Percentiles rank a stretch among this genome's conserved stretches.
Evolutionary conservation across 805 yeast species (phyloP).

Genomic region (Metschnikowia dekortorum): DNA sequence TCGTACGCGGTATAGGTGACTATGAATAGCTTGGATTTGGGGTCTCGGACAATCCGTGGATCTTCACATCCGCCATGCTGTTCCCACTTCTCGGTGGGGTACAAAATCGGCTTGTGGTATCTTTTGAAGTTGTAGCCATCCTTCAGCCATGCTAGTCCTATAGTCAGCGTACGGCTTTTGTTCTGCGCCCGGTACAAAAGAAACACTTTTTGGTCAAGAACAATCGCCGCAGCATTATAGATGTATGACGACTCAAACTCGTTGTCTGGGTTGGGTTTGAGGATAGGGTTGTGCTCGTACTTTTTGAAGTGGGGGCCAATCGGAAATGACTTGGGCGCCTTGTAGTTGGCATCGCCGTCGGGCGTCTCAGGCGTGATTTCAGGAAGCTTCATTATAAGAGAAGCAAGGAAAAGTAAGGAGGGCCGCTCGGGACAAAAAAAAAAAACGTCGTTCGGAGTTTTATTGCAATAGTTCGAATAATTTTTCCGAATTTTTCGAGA

Average conservation of each 20-base stretch:
- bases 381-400: slow-evolving; percentile 19
- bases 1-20: slow-evolving; percentile 42
- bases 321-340: slow-evolving; percentile 34
- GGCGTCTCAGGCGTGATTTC: slow-evolving; percentile 20
- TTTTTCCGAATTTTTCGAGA: too few species aligned
- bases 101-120: slow-evolving; percentile 28
- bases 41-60: slow-evolving; percentile 39
- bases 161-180: slow-evolving; percentile 26
- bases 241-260: slow-evolving; percentile 38
- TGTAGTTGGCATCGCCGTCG: slow-evolving; percentile 30
- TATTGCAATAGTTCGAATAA: too few species aligned
- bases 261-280: slow-evolving; percentile 32
- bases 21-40: slow-evolving; percentile 29
- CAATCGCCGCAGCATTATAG: slow-evolving; percentile 42
- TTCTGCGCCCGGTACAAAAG: slow-evolving; percentile 39
- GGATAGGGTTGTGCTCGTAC: slow-evolving; percentile 34
- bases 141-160: slow-evolving; percentile 40
- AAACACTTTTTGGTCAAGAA: slow-evolving; percentile 32
- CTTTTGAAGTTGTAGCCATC: slow-evolving; percentile 35
- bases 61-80: slow-evolving; percentile 41
- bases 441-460: too few species aligned
- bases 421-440: too few species aligned
- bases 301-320: slow-evolving; percentile 36
- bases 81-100: slow-evolving; percentile 38
- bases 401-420: too few species aligned